Base-by-base conservation (phyloP, 164 flowering plant species). In the Stephania cephalantha region DNA sequence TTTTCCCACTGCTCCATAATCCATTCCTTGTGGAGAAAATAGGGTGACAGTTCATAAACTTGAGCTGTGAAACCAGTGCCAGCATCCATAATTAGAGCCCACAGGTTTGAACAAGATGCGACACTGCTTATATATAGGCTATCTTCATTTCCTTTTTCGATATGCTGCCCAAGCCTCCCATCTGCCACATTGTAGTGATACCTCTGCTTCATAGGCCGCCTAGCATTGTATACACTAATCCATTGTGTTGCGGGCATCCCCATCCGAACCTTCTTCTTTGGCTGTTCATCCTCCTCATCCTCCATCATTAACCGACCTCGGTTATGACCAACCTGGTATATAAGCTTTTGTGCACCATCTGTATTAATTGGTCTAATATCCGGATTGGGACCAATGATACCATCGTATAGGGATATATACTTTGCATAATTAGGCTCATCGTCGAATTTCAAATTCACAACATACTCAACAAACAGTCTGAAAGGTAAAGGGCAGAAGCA, bases 21-120 rank as follows among this genome's bases (percentile, higher is more conserved):
- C n/a, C n/a, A n/a, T n/a, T n/a, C 98, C 90, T 93, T 95, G 83
- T 86, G 89, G 72, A 95, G 92, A 76, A 95, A 95, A 52, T 35
- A 46, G 44, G 90, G 87, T 7, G 97, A 91, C 25, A 93, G 88
- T 76, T 91, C 87, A 85, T 92, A 87, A 78, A 88, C 92, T 88
- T 95, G 98, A 72, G 88, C 76, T 81, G 81, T 73, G 75, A 91
- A 91, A 13, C 93, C 94, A 50, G 98, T 91, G 75, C 97, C 97
- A 25, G 97, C 97, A 88, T 94, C 98, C 98, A 95, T 93, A 45
- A 95, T 93, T 18, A 95, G 78, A 71, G 98, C 97, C 98, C 98
- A 95, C 7, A 93, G 83, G 74, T 91, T 87, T 69, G 90, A 78
- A 80, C 86, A 86, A 29, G 97, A 95, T 70, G 95, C 91, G 44